Base-by-base conservation (phyloP, 495 filamentous ascomycete species). In the Glutinoglossum americanum region DNA sequence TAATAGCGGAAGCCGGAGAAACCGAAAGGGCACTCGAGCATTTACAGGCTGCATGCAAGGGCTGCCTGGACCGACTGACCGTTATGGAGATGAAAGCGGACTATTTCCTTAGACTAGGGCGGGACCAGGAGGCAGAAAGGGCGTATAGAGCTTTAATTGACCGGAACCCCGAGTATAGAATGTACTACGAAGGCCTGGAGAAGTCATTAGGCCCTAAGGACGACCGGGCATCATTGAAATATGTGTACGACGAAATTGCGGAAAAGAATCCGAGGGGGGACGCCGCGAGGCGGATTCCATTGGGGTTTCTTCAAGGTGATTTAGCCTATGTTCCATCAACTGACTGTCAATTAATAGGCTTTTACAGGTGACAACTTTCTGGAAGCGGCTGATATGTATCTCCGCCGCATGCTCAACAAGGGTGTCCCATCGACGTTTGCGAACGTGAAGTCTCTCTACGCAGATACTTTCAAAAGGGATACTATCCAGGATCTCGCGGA, bases 371-470 rank as follows among this genome's bases (percentile, higher is more conserved):
- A 89, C 25, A 78, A 83, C 8, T 99, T 97, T 70, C 79, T 76
- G 62, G 68, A 80, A 63, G 82, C 86, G 21, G 89, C 83, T 21
- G 85, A 90, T 66, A 66, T 70, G 10, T 99, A 99, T 64, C 68
- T 99, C 57, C 74, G 82, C 61, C 77, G 84, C 4, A 89, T 94
- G 86, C 75, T 99, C 30, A 80, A 83, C 64, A 97, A 90, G 69
- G 93, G 93, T n/a, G 85, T 97, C 19, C 90, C 93, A 7, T 97
- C 92, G 0, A 84, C 87, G 2, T 97, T 99, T 67, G 87, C 87
- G 4, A 97, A 97, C 69, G 76, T 99, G 60, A 99, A 97, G 73
- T 75, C 87, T 48, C 76, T 99, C 21, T 97, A 96, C 70, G 72
- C 72, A 25, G 83, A 90, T 65, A 51, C 76, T 0, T 73, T 70